These are phyloP conservation scores for Rhizopogon salebrosus DNA, from an alignment of 768 basidiomycete genomes.

Conservation along the genomic window DNA sequence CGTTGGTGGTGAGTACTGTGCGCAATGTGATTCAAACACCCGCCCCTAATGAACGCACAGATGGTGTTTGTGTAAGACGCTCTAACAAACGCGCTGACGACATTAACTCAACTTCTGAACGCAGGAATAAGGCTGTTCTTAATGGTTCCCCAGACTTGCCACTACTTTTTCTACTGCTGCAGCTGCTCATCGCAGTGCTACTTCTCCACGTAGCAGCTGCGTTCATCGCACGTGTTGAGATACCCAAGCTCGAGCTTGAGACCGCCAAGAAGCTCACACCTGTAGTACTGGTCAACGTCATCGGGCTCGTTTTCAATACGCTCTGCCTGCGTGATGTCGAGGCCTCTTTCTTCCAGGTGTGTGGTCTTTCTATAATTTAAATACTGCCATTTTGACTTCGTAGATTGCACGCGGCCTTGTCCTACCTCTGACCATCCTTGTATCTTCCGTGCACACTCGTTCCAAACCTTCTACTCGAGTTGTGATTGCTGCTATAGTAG, in stretches of 20 bases:
- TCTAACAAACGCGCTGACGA: not conserved
- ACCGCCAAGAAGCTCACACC: conserved; percentile 56
- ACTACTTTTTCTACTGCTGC: conserved; percentile 60
- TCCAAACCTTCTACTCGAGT: conserved; percentile 50
- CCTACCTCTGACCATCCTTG: conserved; percentile 73
- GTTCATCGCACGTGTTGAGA: conserved; percentile 44
- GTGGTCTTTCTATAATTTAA: not conserved
- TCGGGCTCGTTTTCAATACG: conserved; percentile 75
- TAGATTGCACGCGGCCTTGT: conserved; percentile 84
- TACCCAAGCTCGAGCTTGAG: conserved; percentile 49
- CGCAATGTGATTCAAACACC: conserved; percentile 1
- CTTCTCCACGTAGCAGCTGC: conserved; percentile 53
- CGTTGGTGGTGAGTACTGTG: conserved; percentile 54
- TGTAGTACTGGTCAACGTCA: conserved; percentile 64
- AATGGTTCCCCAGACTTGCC: conserved; percentile 63
- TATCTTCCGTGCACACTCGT: conserved; percentile 57
- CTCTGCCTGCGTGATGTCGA: conserved; percentile 75
- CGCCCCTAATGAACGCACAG: conserved; percentile 19
- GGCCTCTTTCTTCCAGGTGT: conserved; percentile 76
- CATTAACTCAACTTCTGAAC: not conserved
- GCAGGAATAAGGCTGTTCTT: conserved; percentile 72
- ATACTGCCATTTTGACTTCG: not conserved
- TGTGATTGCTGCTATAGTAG: conserved; percentile 53
- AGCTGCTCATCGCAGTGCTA: conserved; percentile 64
- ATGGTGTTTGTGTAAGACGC: conserved; percentile 45